Conservation (phyloP, 2,329 filamentous ascomycete species). For the Sclerotinia glacialis region DNA sequence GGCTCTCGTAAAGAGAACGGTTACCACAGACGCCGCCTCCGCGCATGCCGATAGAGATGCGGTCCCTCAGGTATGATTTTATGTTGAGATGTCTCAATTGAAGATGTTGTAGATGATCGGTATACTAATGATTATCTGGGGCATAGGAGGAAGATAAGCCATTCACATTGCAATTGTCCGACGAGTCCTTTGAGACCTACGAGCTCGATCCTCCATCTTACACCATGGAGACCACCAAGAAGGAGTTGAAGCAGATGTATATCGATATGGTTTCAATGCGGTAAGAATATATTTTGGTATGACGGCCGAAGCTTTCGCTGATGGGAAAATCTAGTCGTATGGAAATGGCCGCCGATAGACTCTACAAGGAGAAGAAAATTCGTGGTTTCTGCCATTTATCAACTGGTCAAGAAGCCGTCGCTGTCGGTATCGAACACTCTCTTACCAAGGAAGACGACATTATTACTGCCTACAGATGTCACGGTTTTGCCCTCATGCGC, state of each 20-base stretch:
- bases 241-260: conserved; percentile 98
- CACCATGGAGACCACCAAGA: conserved; percentile 91
- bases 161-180: conserved; percentile 88
- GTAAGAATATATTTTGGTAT: conserved; percentile 53
- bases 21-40: conserved; percentile 94
- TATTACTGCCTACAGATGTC: conserved; percentile 98
- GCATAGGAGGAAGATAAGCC: conserved; percentile 84
- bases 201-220: conserved; percentile 95
- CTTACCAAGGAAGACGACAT: conserved; percentile 88
- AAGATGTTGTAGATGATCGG: neutral
- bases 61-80: conserved; percentile 59
- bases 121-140: neutral
- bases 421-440: conserved; percentile 93
- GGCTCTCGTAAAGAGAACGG: conserved; percentile 57
- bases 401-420: conserved; percentile 95
- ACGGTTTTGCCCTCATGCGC: conserved; percentile 97
- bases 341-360: conserved; percentile 98
- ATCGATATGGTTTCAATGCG: conserved; percentile 92
- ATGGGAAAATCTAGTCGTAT: conserved; percentile 66
- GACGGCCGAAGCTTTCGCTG: conserved; percentile 21
- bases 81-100: conserved; percentile 14
- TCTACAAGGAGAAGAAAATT: conserved; percentile 99
- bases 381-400: conserved; percentile 99
- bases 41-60: conserved; percentile 79
- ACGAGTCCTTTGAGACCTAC: conserved; percentile 99